Conservation (phyloP, 148 eudicot species). For the Mesembryanthemum crystallinum region DNA sequence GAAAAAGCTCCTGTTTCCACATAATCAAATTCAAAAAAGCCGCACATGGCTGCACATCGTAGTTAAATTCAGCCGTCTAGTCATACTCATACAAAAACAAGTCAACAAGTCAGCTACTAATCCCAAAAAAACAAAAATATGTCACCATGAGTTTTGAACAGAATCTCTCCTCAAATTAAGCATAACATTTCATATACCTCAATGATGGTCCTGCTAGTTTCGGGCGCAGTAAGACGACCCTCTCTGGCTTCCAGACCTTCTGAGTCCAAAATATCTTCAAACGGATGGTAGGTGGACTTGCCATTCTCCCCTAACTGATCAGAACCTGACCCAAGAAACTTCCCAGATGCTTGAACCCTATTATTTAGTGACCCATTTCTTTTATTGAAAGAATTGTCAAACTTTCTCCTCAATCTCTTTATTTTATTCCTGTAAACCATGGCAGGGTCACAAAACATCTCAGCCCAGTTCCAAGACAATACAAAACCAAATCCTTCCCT, state of each 20-base stretch:
- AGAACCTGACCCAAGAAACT: conserved; percentile 45
- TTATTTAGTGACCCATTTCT: conserved; percentile 33
- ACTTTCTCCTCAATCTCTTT: conserved; percentile 36
- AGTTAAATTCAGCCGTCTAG: background rate
- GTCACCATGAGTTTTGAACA: background rate
- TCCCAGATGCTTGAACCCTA: conserved; percentile 62
- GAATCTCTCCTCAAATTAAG: background rate
- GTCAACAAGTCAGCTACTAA: background rate
- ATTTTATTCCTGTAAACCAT: conserved; percentile 48
- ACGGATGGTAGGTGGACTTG: conserved; percentile 76
- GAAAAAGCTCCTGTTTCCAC: background rate
- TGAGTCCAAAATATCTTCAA: conserved; percentile 69
- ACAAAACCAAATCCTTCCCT: background rate
- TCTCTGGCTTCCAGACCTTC: conserved; percentile 47
- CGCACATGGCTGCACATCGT: background rate
- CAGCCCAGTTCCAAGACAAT: background rate
- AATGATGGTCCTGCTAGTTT: conserved; percentile 77
- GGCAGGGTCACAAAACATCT: conserved; percentile 1
- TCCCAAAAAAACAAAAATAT: background rate
- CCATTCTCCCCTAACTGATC: conserved; percentile 59
- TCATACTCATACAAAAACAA: background rate
- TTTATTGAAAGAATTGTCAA: conserved; percentile 32
- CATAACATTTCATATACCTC: conserved; percentile 49
- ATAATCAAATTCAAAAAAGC: background rate
- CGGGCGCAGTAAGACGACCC: conserved; percentile 66